Percentiles rank a stretch among this genome's conserved stretches.
Evolutionary conservation across 768 basidiomycete genomes (phyloP).

Genomic region (Leccinellum albellum): DNA sequence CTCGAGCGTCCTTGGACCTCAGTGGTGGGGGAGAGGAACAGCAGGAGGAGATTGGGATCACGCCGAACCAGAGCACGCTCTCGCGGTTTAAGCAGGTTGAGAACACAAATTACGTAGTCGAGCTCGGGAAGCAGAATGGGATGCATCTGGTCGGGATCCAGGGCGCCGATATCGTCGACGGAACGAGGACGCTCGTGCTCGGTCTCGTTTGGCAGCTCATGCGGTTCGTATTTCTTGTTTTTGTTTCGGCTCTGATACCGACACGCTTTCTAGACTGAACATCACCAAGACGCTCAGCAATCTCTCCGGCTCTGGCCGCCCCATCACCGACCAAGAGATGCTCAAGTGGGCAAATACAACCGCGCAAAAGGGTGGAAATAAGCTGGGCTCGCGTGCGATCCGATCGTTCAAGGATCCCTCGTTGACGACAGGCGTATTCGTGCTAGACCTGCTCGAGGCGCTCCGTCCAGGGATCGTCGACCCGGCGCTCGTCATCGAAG

Average conservation of each 20-base stretch:
- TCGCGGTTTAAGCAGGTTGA: constrained; percentile 97
- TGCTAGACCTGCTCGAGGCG: constrained; percentile 88
- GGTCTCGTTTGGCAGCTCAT: constrained; percentile 98
- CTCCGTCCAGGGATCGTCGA: constrained; percentile 95
- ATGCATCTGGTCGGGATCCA: constrained; percentile 98
- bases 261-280: constrained; percentile 52
- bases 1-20: constrained; percentile 35
- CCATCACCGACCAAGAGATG: constrained; percentile 89
- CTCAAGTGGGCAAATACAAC: constrained; percentile 94
- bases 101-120: constrained; percentile 95
- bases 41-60: constrained; percentile 77
- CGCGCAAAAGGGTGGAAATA: constrained; percentile 56
- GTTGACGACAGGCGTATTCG: constrained; percentile 85
- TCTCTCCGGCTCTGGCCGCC: constrained; percentile 68
- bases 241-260: neutral
- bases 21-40: constrained; percentile 46
- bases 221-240: constrained; percentile 48
- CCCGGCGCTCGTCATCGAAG: constrained; percentile 68
- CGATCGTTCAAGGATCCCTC: constrained; percentile 93
- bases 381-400: constrained; percentile 58
- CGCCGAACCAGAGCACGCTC: constrained; percentile 77
- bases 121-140: constrained; percentile 86
- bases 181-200: constrained; percentile 85
- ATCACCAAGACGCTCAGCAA: constrained; percentile 86
- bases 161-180: constrained; percentile 96